Conservation (phyloP, 192 early-diverging fungal genomes). For the Gamsiella multidivaricata region DNA sequence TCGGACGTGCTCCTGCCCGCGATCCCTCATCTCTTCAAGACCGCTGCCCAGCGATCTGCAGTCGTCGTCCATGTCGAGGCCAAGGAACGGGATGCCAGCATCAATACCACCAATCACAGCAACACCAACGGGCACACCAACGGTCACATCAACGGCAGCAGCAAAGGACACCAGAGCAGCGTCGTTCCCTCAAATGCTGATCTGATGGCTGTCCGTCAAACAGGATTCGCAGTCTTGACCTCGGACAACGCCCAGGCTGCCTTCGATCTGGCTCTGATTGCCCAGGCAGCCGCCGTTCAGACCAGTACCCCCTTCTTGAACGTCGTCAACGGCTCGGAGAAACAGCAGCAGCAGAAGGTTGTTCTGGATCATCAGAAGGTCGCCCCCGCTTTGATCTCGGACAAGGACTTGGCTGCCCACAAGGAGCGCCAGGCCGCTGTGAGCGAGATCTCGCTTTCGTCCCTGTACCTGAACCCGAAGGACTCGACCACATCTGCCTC, state of each 20-base stretch:
- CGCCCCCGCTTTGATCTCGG: conserved; percentile 43
- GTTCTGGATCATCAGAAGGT: conserved; percentile 46
- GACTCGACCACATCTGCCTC: conserved; percentile 2
- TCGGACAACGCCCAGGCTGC: conserved; percentile 83
- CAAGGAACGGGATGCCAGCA: conserved; percentile 55
- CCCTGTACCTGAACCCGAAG: conserved; percentile 35
- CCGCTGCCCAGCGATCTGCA: conserved; percentile 58
- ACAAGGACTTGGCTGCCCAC: conserved; percentile 57
- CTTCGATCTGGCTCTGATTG: conserved; percentile 83
- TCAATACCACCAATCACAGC: too few relatives aligned
- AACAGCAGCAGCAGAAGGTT: conserved; percentile 5
- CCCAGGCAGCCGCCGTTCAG: conserved; percentile 76
- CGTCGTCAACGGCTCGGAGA: conserved; percentile 58
- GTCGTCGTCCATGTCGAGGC: conserved; percentile 67
- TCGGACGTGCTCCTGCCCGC: conserved; percentile 56
- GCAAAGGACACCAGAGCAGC: conserved; percentile 5
- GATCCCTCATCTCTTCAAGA: conserved; percentile 68
- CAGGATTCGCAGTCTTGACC: conserved; percentile 82
- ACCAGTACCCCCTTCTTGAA: conserved; percentile 72
- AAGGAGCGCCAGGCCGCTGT: conserved; percentile 47
- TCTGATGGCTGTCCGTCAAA: conserved; percentile 79
- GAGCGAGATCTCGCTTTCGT: conserved; percentile 50
- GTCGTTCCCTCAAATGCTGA: conserved; percentile 55
- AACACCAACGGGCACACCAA: too few relatives aligned
- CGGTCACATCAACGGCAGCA: background rate